Conservation (phyloP, 2,329 filamentous ascomycete species). For the Neoascochyta sp. region DNA sequence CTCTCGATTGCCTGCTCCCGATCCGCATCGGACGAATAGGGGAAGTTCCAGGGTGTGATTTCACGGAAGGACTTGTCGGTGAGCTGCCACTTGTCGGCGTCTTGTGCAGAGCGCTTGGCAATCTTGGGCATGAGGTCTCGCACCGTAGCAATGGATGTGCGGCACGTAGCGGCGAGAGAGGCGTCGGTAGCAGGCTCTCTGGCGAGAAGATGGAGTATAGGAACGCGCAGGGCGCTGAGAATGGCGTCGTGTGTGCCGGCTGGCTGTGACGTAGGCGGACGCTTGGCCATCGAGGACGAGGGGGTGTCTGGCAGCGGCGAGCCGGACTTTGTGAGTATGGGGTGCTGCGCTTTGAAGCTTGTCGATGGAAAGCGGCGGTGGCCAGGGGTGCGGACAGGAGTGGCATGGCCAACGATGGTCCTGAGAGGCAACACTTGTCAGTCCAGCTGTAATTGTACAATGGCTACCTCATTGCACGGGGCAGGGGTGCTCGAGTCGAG, state of each 20-base stretch:
- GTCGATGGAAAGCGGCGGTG: conserved; percentile 38
- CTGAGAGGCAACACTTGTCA: conserved; percentile 31
- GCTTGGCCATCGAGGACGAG: conserved; percentile 35
- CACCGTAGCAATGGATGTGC: conserved; percentile 25
- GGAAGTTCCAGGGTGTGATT: conserved; percentile 59
- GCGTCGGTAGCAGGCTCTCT: conserved; percentile 30
- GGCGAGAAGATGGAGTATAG: conserved; percentile 54
- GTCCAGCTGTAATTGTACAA: conserved; percentile 22
- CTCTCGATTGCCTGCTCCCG: conserved; percentile 59
- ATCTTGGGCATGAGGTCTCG: conserved; percentile 47
- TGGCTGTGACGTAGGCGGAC: conserved; percentile 43
- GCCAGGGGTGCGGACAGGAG: conserved; percentile 29
- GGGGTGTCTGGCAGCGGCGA: conserved; percentile 40
- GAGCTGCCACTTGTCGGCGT: conserved; percentile 45
- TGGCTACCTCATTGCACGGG: no score
- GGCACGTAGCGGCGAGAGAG: conserved; percentile 30
- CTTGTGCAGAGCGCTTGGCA: conserved; percentile 49
- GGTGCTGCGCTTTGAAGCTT: conserved; percentile 34
- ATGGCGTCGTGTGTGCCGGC: conserved; percentile 29
- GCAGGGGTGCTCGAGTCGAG: conserved; percentile 10
- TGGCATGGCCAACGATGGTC: conserved; percentile 36
- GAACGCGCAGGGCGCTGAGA: conserved; percentile 43
- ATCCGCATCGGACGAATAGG: conserved; percentile 54
- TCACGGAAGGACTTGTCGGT: conserved; percentile 59
- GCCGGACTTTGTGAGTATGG: conserved; percentile 36